phyloP scores from a whole-genome alignment of 23 red algal genomes.

The Gracilaria gracilis region DNA sequence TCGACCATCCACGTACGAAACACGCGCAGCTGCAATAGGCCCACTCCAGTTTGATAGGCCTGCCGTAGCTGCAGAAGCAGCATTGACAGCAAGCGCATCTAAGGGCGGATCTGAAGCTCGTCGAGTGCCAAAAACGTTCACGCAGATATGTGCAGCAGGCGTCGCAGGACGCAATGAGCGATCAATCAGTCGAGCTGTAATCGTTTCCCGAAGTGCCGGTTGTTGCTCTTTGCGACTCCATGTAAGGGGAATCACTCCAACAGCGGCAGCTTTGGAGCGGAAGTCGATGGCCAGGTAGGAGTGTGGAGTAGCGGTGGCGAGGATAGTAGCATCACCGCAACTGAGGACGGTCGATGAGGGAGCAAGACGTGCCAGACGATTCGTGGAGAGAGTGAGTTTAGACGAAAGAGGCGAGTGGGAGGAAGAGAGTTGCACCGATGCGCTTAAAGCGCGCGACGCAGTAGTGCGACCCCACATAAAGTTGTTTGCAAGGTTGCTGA shows the following conservation, averaged over 20 bases:
- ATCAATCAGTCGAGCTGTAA: constrained; percentile 85
- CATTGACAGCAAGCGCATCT: constrained; percentile 83
- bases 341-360: constrained; percentile 42
- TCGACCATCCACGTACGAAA: constrained; percentile 51
- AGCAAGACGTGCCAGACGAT: constrained; percentile 69
- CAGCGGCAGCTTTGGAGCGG: constrained; percentile 80
- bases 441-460: constrained; percentile 26
- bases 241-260: constrained; percentile 86
- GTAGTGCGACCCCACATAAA: constrained; percentile 44
- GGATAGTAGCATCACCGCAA: constrained; percentile 23
- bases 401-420: background rate
- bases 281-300: constrained; percentile 71
- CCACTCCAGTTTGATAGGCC: constrained; percentile 33
- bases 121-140: constrained; percentile 62
- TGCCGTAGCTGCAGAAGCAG: constrained; percentile 65
- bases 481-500: background rate
- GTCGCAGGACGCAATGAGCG: constrained; percentile 78
- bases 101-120: constrained; percentile 25
- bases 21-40: constrained; percentile 55
- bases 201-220: constrained; percentile 70
- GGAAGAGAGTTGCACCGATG: constrained; percentile 37
- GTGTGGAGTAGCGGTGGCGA: constrained; percentile 51
- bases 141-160: constrained; percentile 65
- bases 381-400: constrained; percentile 38
- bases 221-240: constrained; percentile 77